These are phyloP conservation scores for Cercospora brassicicola DNA, from an alignment of 2,329 filamentous ascomycete species.

Conservation along the genomic window DNA sequence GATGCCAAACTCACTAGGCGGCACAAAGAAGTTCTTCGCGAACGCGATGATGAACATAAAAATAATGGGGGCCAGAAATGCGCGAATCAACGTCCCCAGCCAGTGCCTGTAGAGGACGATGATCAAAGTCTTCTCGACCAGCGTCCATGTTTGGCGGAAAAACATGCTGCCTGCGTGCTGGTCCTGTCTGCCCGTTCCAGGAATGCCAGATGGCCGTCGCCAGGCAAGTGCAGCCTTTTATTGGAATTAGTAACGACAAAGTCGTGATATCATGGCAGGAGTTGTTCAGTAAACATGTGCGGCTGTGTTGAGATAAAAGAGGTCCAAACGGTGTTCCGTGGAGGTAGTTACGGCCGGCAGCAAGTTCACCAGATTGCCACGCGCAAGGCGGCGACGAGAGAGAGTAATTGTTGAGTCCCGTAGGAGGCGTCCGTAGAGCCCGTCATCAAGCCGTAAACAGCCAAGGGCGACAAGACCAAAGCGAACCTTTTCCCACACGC, in stretches of 20 bases:
- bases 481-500: background rate
- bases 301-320: background rate
- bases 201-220: background rate
- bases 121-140: constrained; percentile 59
- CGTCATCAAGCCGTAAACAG: constrained; percentile 4
- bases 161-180: constrained; percentile 25
- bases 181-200: background rate
- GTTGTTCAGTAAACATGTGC: background rate
- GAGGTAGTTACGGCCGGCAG: background rate
- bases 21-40: constrained; percentile 79
- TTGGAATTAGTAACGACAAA: background rate
- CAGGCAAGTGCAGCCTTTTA: background rate
- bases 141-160: constrained; percentile 55
- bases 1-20: constrained; percentile 73
- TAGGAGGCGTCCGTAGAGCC: background rate
- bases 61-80: constrained; percentile 58
- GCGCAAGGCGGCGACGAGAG: background rate
- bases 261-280: background rate
- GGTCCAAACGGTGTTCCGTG: background rate
- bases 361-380: background rate
- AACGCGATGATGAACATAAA: constrained; percentile 52
- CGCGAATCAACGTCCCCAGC: constrained; percentile 56
- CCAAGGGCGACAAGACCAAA: constrained; percentile 8
- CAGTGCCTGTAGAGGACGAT: constrained; percentile 56
- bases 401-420: background rate